Conservation (phyloP, 352 stramenopile species). For the Chloridella minuta region DNA sequence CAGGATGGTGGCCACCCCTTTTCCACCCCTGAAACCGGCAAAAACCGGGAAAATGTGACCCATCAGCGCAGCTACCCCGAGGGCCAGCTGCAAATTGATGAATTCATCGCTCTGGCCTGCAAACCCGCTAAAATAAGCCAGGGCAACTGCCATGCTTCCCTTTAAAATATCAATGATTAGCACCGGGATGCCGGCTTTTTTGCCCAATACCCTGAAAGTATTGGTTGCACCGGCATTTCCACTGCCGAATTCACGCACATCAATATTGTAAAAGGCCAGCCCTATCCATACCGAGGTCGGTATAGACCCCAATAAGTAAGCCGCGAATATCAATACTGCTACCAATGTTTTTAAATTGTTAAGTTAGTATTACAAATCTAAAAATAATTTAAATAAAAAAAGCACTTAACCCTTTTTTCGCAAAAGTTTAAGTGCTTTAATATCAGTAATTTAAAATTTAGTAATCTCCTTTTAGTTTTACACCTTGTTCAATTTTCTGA, state of each 20-base stretch:
- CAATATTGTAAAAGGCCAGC: background rate
- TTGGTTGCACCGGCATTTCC: background rate
- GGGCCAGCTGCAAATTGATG: background rate
- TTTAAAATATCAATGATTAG: background rate
- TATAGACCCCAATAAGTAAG: background rate
- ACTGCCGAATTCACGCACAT: background rate
- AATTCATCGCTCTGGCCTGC: background rate
- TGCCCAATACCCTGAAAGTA: background rate
- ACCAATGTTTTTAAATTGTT: background rate
- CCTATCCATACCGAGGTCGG: background rate
- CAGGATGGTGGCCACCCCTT: background rate
- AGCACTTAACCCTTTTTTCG: background rate
- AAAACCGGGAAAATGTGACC: background rate
- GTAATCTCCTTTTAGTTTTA: background rate
- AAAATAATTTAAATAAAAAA: background rate
- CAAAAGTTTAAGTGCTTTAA: conserved; percentile 2
- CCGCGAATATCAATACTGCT: background rate
- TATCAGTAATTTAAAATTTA: background rate
- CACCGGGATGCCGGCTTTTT: background rate
- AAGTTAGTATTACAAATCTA: background rate
- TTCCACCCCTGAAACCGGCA: background rate
- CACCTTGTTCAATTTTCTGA: background rate
- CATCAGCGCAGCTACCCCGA: background rate
- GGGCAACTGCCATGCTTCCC: background rate
- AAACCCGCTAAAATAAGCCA: background rate